Percentiles rank a stretch among this genome's conserved stretches.
Conservation (phyloP, 2,329 filamentous ascomycete genomes). For the Triangularia setosa region DNA sequence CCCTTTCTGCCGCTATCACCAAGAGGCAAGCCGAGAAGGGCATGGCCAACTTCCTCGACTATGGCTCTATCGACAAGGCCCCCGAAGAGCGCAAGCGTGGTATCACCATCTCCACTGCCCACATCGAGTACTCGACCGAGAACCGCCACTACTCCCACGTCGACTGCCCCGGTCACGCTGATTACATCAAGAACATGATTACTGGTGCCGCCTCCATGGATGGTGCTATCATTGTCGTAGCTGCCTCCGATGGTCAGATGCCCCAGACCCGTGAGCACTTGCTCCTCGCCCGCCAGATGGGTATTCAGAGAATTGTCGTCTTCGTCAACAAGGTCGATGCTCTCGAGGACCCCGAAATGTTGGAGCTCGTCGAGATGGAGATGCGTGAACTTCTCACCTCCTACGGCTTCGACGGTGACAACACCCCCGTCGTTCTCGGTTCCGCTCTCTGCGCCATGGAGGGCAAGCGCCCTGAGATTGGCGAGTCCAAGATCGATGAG, state of each 20-base stretch:
- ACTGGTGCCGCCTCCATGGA: conserved; percentile 99
- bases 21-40: conserved; percentile 97
- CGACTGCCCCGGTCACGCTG: conserved; percentile 98
- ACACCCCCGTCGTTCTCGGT: conserved; percentile 95
- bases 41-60: conserved; percentile 90
- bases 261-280: conserved; percentile 98
- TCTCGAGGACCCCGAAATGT: conserved; percentile 96
- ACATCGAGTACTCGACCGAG: conserved; percentile 97
- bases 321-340: conserved; percentile 99
- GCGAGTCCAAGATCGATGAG: conserved; percentile 82
- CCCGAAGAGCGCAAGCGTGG: conserved; percentile 99
- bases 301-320: conserved; percentile 96
- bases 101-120: conserved; percentile 97
- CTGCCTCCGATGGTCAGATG: conserved; percentile 98
- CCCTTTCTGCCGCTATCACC: conserved; percentile 96
- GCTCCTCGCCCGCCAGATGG: conserved; percentile 94
- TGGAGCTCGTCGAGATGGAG: conserved; percentile 99
- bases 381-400: conserved; percentile 93
- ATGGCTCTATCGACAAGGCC: conserved; percentile 97
- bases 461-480: conserved; percentile 81
- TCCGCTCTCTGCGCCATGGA: conserved; percentile 95
- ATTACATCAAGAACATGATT: conserved; percentile 99
- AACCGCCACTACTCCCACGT: conserved; percentile 97
- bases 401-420: conserved; percentile 97
- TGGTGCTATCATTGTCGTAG: conserved; percentile 96